Evolutionary conservation across 2,329 filamentous ascomycete genomes (phyloP), one percentile per base, ranked within the genome.

Genomic region (Dendryphion nanum): DNA sequence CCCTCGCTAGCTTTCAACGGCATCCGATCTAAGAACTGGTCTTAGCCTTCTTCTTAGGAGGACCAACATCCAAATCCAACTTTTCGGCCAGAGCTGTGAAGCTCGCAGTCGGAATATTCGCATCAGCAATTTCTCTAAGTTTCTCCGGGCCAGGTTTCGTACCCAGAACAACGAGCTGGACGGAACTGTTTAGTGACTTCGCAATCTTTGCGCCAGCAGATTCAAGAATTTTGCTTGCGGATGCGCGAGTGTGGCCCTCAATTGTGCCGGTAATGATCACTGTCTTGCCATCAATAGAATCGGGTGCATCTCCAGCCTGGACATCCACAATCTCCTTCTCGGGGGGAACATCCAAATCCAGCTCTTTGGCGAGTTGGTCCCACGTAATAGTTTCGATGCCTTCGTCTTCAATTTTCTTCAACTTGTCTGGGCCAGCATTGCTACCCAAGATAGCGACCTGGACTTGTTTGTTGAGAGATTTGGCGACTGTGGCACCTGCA

Each of bases 221-320:
- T 26, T 48, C 39, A 19, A 52, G 45, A 18, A 48, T 5, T 30
- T 51, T 49, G 40, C 51, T 39, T 12, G 48, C 50, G 3, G 37
- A 33, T 5, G 37, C 24, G 16, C 50, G 45, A 14, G 45, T 53
- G 17, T 47, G 41, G 6, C 50, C 50, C 21, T 69, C 66, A 37
- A 70, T 63, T 55, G 66, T 68, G 38, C 67, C 67, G 46, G 66
- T 65, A 50, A 69, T 63, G 47, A 70, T 17, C n/a, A 53, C 20
- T 3, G 48, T 53, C 38, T 39, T 43, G 6, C 45, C 48, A 14
- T 47, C 43, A 21, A 53, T 41, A 23, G 45, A 49, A 15, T 47
- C 42, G 8, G 50, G 50, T 13, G 50, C 41, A 15, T 43, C 44
- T 7, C 47, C 45, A 13, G 40, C 26, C 19, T 45, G 41, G 16